Conservation (phyloP, 169 alveolate genomes). For the Eimeria tenella region DNA sequence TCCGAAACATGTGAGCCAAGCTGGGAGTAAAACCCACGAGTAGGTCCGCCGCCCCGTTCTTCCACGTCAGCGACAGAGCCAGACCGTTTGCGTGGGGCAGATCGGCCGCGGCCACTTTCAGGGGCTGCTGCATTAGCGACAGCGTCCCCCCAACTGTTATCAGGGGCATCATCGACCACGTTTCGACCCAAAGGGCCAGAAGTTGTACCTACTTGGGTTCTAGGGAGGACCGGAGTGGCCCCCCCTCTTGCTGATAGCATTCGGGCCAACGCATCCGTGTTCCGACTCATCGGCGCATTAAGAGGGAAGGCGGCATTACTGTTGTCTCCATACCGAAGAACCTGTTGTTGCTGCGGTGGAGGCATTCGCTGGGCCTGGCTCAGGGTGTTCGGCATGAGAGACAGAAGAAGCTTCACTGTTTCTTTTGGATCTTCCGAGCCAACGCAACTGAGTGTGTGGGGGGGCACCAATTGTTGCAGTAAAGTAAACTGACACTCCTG, state of each 20-base stretch:
- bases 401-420: conserved; percentile 46
- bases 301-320: neutral
- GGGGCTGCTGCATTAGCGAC: conserved; percentile 28
- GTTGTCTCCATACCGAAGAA: conserved; percentile 29
- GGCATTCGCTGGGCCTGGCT: conserved; percentile 36
- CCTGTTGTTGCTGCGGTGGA: conserved; percentile 24
- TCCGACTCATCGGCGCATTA: neutral
- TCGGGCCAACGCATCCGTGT: conserved; percentile 45
- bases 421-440: conserved; percentile 47
- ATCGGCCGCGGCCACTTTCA: conserved; percentile 41
- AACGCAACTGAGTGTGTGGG: conserved; percentile 22
- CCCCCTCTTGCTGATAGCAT: conserved; percentile 40
- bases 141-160: conserved; percentile 26
- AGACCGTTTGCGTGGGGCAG: conserved; percentile 33
- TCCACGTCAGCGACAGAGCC: conserved; percentile 7
- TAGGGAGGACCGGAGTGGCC: conserved; percentile 27
- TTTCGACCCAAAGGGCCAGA: neutral
- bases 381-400: conserved; percentile 41
- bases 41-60: conserved; percentile 7
- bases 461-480: conserved; percentile 61
- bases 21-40: conserved; percentile 44
- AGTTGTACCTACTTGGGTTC: conserved; percentile 18
- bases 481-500: conserved; percentile 54
- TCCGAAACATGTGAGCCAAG: conserved; percentile 27
- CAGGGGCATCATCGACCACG: neutral